Conservation (phyloP, 2,329 filamentous ascomycete species). For the Pleurostoma richardsiae region DNA sequence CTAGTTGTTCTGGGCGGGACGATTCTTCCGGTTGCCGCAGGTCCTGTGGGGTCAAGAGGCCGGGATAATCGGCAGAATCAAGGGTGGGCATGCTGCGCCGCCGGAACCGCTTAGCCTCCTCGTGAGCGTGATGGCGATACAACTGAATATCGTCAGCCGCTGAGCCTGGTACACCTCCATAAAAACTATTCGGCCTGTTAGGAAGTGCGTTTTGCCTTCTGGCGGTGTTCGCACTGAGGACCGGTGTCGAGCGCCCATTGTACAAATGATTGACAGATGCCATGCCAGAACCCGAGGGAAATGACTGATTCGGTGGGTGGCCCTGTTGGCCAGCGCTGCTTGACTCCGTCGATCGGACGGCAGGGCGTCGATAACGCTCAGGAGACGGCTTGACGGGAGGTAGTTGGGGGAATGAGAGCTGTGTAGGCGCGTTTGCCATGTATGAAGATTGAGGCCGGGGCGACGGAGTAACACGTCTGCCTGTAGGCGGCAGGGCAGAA, state of each 20-base stretch:
- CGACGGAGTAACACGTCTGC: slow-evolving; percentile 29
- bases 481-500: slow-evolving; percentile 35
- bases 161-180: slow-evolving; percentile 39
- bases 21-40: slow-evolving; percentile 28
- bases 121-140: slow-evolving; percentile 49
- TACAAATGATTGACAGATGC: slow-evolving; percentile 51
- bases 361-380: slow-evolving; percentile 74
- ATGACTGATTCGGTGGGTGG: slow-evolving; percentile 27
- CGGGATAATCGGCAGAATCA: slow-evolving; percentile 39
- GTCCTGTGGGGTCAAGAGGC: slow-evolving; percentile 29
- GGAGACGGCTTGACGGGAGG: slow-evolving; percentile 63
- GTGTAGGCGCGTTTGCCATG: slow-evolving; percentile 29
- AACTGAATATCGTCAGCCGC: slow-evolving; percentile 67
- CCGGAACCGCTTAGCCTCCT: slow-evolving; percentile 71
- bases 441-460: slow-evolving; percentile 38
- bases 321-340: slow-evolving; percentile 19
- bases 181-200: slow-evolving; percentile 47
- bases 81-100: slow-evolving; percentile 75
- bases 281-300: slow-evolving; percentile 48
- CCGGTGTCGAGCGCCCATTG: slow-evolving; percentile 21
- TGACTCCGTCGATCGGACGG: slow-evolving; percentile 50
- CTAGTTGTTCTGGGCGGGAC: slow-evolving; percentile 22
- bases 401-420: slow-evolving; percentile 52
- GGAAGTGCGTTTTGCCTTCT: slow-evolving; percentile 26
- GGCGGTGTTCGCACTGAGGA: slow-evolving; percentile 23